phyloP scores from a whole-genome alignment of 2,329 filamentous ascomycete genomes.

The Exophiala oligosperma region DNA sequence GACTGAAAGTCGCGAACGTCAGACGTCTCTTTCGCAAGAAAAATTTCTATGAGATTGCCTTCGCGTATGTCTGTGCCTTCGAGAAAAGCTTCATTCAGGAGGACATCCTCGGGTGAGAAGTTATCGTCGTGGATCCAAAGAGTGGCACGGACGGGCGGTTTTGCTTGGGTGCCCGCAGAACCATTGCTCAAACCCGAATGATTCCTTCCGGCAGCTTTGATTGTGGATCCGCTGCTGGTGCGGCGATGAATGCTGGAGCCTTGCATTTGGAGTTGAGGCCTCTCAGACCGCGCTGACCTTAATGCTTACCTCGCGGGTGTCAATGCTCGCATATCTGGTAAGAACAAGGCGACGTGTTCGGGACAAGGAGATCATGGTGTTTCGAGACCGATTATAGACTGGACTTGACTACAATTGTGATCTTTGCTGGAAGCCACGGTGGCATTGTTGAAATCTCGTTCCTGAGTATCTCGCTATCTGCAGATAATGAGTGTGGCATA shows the following conservation, averaged over 20 bases:
- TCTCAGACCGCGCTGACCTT: background rate
- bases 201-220: slow-evolving; percentile 10
- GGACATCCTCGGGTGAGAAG: slow-evolving; percentile 74
- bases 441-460: no score
- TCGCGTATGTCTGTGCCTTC: slow-evolving; percentile 69
- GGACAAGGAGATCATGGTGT: no score
- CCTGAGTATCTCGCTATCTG: no score
- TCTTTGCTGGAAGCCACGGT: no score
- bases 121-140: slow-evolving; percentile 68
- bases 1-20: slow-evolving; percentile 42
- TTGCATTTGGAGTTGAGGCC: background rate
- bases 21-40: slow-evolving; percentile 57
- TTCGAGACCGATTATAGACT: no score
- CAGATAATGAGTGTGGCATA: no score
- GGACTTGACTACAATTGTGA: no score
- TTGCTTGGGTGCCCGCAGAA: background rate
- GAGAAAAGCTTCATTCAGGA: slow-evolving; percentile 49
- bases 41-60: slow-evolving; percentile 69
- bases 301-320: background rate
- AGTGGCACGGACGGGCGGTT: slow-evolving; percentile 19
- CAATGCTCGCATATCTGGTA: background rate
- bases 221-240: slow-evolving; percentile 25
- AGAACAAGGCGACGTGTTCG: no score
- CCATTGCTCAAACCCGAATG: slow-evolving; percentile 5
- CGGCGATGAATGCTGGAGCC: slow-evolving; percentile 8